Percentiles rank a stretch among this genome's conserved stretches.
Evolutionary conservation across 768 basidiomycete species (phyloP).

Genomic region (Brasilioporus rufonigricans): DNA sequence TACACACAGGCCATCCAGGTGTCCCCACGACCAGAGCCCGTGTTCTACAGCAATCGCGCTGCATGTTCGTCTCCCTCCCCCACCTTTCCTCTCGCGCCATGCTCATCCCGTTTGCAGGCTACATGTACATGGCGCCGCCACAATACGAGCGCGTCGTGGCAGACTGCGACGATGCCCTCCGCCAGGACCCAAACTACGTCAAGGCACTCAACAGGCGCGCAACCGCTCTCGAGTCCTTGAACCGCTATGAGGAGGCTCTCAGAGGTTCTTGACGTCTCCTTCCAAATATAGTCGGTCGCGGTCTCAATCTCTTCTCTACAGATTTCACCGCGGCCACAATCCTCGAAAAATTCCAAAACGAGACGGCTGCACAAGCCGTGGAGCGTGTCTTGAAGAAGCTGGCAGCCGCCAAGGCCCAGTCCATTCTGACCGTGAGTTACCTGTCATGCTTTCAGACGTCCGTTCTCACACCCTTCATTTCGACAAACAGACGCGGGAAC

Average conservation of each 20-base stretch:
- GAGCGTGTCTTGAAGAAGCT: conserved; percentile 92
- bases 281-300: background rate
- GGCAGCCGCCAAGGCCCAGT: conserved; percentile 65
- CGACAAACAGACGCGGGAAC: conserved; percentile 55
- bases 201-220: conserved; percentile 91
- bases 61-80: conserved; percentile 62
- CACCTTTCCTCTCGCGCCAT: no score
- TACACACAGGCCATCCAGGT: conserved; percentile 77
- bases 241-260: conserved; percentile 70
- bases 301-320: conserved; percentile 25
- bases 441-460: background rate
- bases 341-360: conserved; percentile 88
- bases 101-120: conserved; percentile 49
- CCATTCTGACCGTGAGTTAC: conserved; percentile 62
- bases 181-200: conserved; percentile 79
- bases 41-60: conserved; percentile 96
- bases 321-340: conserved; percentile 98
- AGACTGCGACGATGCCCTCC: conserved; percentile 89
- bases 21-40: conserved; percentile 79
- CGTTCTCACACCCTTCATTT: background rate
- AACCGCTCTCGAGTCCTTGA: conserved; percentile 76
- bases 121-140: conserved; percentile 87
- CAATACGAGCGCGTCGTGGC: conserved; percentile 76
- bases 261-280: conserved; percentile 51
- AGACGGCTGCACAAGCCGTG: conserved; percentile 71